Evolutionary conservation across 2,329 filamentous ascomycete species (phyloP).

Genomic region (Neophaeococcomyces aloes): DNA sequence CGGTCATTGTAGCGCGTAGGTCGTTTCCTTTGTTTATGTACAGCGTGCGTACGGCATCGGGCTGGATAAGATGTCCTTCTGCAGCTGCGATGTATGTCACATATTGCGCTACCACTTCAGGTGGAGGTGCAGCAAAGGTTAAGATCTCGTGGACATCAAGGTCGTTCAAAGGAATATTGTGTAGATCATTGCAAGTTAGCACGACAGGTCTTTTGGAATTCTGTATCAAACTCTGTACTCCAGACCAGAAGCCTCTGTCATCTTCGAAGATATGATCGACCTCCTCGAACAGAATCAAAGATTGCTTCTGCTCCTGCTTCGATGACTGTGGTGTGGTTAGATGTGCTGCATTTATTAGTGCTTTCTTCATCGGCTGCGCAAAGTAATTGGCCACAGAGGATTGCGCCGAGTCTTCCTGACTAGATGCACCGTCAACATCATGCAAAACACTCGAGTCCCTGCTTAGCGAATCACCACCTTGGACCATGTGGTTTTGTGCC

Average conservation of each 20-base stretch:
- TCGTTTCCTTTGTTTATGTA: conserved; percentile 62
- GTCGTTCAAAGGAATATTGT: conserved; percentile 61
- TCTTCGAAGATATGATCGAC: conserved; percentile 90
- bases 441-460: conserved; percentile 14
- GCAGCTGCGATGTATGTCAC: conserved; percentile 72
- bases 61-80: conserved; percentile 71
- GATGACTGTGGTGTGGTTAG: conserved; percentile 1
- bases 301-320: conserved; percentile 66
- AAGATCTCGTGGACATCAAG: conserved; percentile 80
- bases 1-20: conserved; percentile 67
- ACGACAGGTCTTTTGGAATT: conserved; percentile 87
- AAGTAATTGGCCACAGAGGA: conserved; percentile 15
- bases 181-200: conserved; percentile 89
- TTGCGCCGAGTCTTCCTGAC: conserved; percentile 22
- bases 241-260: conserved; percentile 89
- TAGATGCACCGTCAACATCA: conserved; percentile 2
- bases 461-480: conserved; percentile 24
- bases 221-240: conserved; percentile 62
- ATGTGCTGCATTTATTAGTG: conserved; percentile 15
- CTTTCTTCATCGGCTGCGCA: conserved; percentile 14
- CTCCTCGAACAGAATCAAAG: conserved; percentile 86
- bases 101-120: conserved; percentile 63
- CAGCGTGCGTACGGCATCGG: conserved; percentile 56
- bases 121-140: conserved; percentile 57
- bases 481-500: conserved; percentile 88